Evolutionary conservation across 1,139 yeast genomes (phyloP).

Genomic region (Taphrina deformans): DNA sequence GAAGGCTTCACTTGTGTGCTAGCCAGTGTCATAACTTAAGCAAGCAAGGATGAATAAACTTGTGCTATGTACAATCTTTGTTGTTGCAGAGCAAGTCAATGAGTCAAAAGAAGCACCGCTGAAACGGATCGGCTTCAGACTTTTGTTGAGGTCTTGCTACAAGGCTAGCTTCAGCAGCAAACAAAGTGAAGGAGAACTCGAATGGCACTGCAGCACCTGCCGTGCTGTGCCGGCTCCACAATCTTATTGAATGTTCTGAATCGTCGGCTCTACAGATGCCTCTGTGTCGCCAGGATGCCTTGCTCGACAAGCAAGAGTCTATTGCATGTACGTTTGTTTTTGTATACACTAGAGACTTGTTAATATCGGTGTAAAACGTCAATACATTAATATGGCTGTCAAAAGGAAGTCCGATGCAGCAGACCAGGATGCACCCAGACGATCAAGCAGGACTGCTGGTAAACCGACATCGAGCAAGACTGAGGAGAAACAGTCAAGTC

Average conservation of each 20-base stretch:
- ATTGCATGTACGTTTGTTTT: too few relatives aligned
- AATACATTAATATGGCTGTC: constrained; percentile 17
- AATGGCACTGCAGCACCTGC: too few relatives aligned
- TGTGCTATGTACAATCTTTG: too few relatives aligned
- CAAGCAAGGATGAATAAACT: background rate
- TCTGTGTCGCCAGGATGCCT: background rate
- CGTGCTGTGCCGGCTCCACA: background rate
- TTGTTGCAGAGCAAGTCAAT: too few relatives aligned
- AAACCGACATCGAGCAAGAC: constrained; percentile 5
- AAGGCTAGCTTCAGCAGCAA: background rate
- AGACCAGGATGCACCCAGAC: constrained; percentile 10
- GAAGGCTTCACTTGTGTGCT: constrained; percentile 18
- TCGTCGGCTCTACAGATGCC: background rate
- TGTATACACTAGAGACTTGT: too few relatives aligned
- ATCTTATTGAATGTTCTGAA: too few relatives aligned
- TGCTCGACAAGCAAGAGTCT: background rate
- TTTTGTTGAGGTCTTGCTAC: too few relatives aligned
- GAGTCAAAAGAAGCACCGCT: too few relatives aligned
- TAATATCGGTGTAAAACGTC: too few relatives aligned
- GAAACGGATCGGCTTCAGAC: too few relatives aligned
- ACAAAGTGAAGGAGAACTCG: too few relatives aligned
- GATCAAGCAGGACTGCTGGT: constrained; percentile 2
- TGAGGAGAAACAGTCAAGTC: background rate
- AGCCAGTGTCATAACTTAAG: constrained; percentile 1
- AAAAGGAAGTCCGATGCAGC: constrained; percentile 14